Evolutionary conservation across 768 basidiomycete species (phyloP), one percentile per base, ranked within the genome.

Genomic region (Tubosaeta brunneosetosa): DNA sequence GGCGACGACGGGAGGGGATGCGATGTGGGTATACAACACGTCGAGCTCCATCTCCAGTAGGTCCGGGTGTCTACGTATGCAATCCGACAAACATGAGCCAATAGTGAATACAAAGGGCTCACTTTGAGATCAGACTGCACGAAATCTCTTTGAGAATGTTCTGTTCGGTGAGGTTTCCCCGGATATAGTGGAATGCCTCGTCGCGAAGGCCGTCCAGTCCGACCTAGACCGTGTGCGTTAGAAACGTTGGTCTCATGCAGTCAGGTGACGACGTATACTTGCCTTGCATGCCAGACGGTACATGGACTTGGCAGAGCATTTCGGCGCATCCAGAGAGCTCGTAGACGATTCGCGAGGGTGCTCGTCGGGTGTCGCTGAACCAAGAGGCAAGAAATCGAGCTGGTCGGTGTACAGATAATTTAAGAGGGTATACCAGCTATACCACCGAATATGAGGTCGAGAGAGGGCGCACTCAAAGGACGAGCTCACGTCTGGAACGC

Each of bases 261-360:
- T 29, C 43, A 25, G 27, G 3, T 14, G 36, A 16, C 13, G 0
- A 9, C 0, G 7, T 3, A 37, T 11, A 52, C 60, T 10, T 46
- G 72, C 75, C 65, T 75, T 74, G 44, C 57, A 56, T 0, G 76
- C 74, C 0, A 77, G 61, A 32, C 76, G 70, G 52, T 74, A 77
- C 71, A 76, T 76, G 0, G 76, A 77, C 49, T 77, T 77, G 0
- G 74, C 71, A 6, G 75, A 77, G 53, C 73, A 75, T 8, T 31
- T 50, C 3, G 53, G 49, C 14, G 32, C 37, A 17, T 62, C 63
- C 0, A 50, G n/a, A 14, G 49, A 26, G 40, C 40, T 52, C 38
- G 50, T 51, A 14, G 50, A 55, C 9, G 44, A 49, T 22, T 44
- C 25, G 3, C 13, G 43, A 26, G 37, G 29, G 44, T 52, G 44